These are phyloP conservation scores for Macrolepiota fuliginosa DNA, from an alignment of 768 basidiomycete genomes.

Conservation along the genomic window DNA sequence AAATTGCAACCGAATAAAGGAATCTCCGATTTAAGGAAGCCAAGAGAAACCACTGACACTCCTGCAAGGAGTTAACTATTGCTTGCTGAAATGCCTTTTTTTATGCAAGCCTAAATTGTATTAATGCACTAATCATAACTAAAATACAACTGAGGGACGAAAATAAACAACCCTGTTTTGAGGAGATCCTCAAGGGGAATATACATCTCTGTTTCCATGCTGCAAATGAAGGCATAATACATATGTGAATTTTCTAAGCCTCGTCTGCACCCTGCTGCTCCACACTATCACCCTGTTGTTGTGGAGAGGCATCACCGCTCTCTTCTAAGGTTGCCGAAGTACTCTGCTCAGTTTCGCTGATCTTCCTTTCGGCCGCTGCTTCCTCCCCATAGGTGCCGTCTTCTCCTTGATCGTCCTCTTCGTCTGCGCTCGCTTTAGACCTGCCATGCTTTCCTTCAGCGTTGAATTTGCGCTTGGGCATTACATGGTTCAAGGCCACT, in stretches of 20 bases:
- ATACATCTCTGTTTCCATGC: neutral
- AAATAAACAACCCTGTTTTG: neutral
- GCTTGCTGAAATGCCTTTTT: neutral
- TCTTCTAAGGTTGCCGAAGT: neutral
- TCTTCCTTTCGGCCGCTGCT: neutral
- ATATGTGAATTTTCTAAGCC: neutral
- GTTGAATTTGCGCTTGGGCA: slow-evolving; percentile 89
- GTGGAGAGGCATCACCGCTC: neutral
- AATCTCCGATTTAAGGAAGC: neutral
- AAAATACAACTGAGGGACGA: neutral
- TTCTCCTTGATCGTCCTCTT: slow-evolving; percentile 17
- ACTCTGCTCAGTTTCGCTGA: neutral
- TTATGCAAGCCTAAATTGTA: neutral
- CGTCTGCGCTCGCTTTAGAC: slow-evolving; percentile 13
- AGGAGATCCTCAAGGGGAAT: neutral
- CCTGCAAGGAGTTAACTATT: neutral
- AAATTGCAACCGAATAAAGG: neutral
- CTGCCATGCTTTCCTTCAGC: slow-evolving; percentile 31
- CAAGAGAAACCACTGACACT: neutral
- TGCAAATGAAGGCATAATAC: neutral
- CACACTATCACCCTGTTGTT: neutral
- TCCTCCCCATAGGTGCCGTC: slow-evolving; percentile 3
- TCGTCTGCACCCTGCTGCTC: too few species aligned
- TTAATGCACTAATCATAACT: neutral
- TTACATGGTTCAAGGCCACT: slow-evolving; percentile 80